phyloP scores from a whole-genome alignment of 495 filamentous ascomycete species.

The Parathielavia hyrcaniae region DNA sequence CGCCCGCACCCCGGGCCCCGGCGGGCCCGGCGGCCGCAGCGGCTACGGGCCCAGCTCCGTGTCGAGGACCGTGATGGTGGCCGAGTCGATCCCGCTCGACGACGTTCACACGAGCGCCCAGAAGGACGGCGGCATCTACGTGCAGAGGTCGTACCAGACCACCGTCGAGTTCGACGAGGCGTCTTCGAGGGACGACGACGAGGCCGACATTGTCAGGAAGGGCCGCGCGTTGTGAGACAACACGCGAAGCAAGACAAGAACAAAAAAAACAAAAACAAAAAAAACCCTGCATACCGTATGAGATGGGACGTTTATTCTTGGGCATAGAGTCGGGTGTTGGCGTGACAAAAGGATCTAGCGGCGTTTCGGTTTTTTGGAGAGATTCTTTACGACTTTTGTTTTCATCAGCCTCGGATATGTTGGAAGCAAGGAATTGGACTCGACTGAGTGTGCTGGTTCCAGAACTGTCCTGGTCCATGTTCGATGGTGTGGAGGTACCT shows the following conservation, averaged over 20 bases:
- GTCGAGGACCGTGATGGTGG: conserved; percentile 6
- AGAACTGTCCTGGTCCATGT: too few species aligned
- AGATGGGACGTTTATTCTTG: too few species aligned
- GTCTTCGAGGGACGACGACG: not conserved
- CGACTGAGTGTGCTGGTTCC: too few species aligned
- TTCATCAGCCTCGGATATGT: too few species aligned
- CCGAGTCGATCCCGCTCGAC: conserved; percentile 7
- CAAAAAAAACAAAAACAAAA: too few species aligned
- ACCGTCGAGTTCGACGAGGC: conserved; percentile 7
- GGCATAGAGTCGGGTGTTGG: not conserved
- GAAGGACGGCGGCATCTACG: conserved; percentile 9
- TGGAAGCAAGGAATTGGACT: too few species aligned
- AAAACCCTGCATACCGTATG: too few species aligned
- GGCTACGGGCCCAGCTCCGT: not conserved
- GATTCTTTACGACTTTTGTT: too few species aligned
- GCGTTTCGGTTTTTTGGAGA: too few species aligned
- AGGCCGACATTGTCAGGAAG: not conserved
- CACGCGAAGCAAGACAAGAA: too few species aligned
- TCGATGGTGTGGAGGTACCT: too few species aligned
- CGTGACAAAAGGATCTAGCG: not conserved
- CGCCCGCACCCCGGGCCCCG: too few species aligned
- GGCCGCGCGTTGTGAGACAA: not conserved
- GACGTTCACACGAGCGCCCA: not conserved
- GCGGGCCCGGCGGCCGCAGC: not conserved
- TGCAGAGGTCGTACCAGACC: conserved; percentile 6